A percentile compares a stretch with the other conserved stretches of the same genome.
These are phyloP conservation scores for Musa balbisiana DNA, from an alignment of 202 grass and related monocot species.

Conservation along the genomic window DNA sequence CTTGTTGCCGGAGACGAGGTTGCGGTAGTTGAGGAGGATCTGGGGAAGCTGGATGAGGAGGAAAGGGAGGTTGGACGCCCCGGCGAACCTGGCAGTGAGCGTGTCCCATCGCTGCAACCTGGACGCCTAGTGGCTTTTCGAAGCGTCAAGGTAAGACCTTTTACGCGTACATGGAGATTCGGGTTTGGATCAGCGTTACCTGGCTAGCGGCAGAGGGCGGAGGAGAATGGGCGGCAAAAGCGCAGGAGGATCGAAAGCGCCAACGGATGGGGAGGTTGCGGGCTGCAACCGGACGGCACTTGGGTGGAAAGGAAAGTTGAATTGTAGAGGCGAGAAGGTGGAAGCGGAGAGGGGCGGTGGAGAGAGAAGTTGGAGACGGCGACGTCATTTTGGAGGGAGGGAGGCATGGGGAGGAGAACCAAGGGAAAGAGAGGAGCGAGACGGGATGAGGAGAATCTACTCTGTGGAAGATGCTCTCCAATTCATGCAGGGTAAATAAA, in stretches of 20 bases:
- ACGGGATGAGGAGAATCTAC: not conserved
- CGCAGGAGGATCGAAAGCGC: not conserved
- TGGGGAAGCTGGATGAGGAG: slow-evolving; percentile 95
- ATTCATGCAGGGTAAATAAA: not conserved
- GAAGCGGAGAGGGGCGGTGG: slow-evolving; percentile 3
- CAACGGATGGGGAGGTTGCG: not conserved
- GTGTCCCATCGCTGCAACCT: slow-evolving; percentile 72
- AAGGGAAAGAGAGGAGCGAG: not conserved
- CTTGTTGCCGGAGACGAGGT: slow-evolving; percentile 88
- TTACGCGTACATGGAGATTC: not conserved
- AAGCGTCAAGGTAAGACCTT: not conserved
- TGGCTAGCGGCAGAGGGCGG: slow-evolving; percentile 4
- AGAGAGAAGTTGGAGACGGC: slow-evolving; percentile 13
- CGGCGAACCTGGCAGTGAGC: slow-evolving; percentile 68
- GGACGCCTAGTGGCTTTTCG: slow-evolving; percentile 5
- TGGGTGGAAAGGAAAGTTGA: not conserved
- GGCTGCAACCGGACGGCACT: not conserved
- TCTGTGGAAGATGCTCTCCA: not conserved
- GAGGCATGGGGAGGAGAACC: not conserved
- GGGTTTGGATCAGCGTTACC: not conserved
- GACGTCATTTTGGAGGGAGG: not conserved
- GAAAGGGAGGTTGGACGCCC: slow-evolving; percentile 72
- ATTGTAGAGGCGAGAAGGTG: not conserved
- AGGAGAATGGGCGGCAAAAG: slow-evolving; percentile 11
- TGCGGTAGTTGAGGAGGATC: slow-evolving; percentile 85